Evolutionary conservation across 2,329 filamentous ascomycete species (phyloP), one percentile per base, ranked within the genome.

Genomic region (Dactylellina cionopaga): DNA sequence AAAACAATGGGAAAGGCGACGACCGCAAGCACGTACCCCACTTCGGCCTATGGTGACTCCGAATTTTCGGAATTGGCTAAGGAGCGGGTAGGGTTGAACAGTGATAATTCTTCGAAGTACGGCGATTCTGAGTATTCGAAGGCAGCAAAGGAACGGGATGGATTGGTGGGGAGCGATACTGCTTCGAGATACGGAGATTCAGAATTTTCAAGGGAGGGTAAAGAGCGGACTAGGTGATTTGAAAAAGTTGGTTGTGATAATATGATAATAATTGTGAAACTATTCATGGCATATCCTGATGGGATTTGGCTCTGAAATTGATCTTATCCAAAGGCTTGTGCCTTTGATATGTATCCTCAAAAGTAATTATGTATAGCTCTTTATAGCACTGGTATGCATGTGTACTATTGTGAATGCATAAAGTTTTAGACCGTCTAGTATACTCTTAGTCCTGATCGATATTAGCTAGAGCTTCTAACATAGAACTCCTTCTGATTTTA

Each of bases 41-140:
- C 46, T 25, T 52, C 58, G n/a, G 17, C 52, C n/a, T 69, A 69
- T n/a, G 55, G 64, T 2, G 64, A 62, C 17, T 70, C 64, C 1
- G 64, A 60, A 15, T 60, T 35, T 25, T 69, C 47, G 13, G 17
- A 27, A 17, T 27, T 22, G 2, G 31, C 22, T 3, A 62, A 62
- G 13, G 55, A 62, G 25, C 43, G 13, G 11, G 55, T 35, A 1
- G 64, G 55, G 5, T 15, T 70, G 35, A 7, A 27, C 9, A 31
- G 44, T 15, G 44, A 51, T 7, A 25, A 24, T 5, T n/a, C 7
- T 1, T 59, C 59, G 11, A 22, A 5, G 15, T 65, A 64, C 25
- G 59, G 47, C 4, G 47, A 64, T 46, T 55, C 59, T 1, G 44
- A 59, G 9, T 56, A 54, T 27, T 49, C 25, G 19, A 35, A 17